phyloP scores from a whole-genome alignment of 2,329 filamentous ascomycete species.

The Claviceps humidiphila region DNA sequence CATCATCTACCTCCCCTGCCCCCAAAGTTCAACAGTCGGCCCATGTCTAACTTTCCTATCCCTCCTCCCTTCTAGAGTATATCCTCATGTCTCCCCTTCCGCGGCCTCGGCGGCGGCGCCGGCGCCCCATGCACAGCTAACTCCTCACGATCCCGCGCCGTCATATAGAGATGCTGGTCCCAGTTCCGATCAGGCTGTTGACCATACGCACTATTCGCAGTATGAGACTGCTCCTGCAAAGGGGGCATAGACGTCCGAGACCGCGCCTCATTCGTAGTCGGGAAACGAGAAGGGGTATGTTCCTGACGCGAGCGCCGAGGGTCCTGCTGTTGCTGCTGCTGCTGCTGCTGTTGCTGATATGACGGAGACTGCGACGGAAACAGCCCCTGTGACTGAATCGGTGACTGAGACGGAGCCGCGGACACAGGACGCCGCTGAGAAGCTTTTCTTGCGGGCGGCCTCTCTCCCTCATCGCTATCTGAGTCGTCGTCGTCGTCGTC shows the following conservation, averaged over 20 bases:
- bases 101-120: conserved; percentile 24
- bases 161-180: conserved; percentile 6
- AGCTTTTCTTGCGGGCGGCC: conserved; percentile 2
- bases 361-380: no score
- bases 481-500: conserved; percentile 18
- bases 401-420: background rate
- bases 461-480: conserved; percentile 18
- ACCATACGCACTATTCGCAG: conserved; percentile 10
- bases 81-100: conserved; percentile 22
- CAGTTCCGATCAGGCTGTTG: conserved; percentile 9
- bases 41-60: no score
- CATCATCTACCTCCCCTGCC: background rate
- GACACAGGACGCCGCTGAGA: conserved; percentile 3
- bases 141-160: conserved; percentile 17
- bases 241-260: conserved; percentile 11
- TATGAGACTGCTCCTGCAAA: conserved; percentile 9
- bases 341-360: conserved; percentile 8
- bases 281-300: conserved; percentile 1
- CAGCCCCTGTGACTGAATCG: background rate
- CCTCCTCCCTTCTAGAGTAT: conserved; percentile 14
- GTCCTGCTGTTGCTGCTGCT: conserved; percentile 5
- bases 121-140: conserved; percentile 16
- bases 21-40: no score
- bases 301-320: conserved; percentile 4
- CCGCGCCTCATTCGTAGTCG: conserved; percentile 2